A percentile compares a stretch with the other conserved stretches of the same genome.
These are phyloP conservation scores for Pseudogymnoascus verrucosus DNA, from an alignment of 2,329 filamentous ascomycete genomes.

Conservation along the genomic window DNA sequence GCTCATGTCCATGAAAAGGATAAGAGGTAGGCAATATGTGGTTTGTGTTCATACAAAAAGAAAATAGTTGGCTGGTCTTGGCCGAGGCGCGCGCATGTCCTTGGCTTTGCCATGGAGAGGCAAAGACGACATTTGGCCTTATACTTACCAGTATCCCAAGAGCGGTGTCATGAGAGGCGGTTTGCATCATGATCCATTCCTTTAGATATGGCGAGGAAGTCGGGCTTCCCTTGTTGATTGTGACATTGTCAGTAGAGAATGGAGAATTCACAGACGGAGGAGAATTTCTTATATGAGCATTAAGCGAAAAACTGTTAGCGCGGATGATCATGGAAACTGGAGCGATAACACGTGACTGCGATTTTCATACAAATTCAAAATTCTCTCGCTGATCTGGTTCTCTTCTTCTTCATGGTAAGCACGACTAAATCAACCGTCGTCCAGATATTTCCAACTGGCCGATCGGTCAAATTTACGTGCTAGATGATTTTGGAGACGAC, in stretches of 20 bases:
- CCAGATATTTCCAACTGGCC: constrained; percentile 21
- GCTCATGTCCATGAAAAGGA: constrained; percentile 29
- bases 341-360: not conserved
- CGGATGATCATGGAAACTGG: constrained; percentile 9
- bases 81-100: not conserved
- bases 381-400: not conserved
- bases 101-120: not conserved
- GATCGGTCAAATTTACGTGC: constrained; percentile 26
- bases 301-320: constrained; percentile 6
- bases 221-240: not conserved
- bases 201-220: not conserved
- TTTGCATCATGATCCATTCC: not conserved
- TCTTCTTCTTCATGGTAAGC: constrained; percentile 19
- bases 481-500: constrained; percentile 13
- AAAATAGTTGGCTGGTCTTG: not conserved
- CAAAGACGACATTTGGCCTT: not conserved
- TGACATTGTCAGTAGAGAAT: not conserved
- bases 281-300: constrained; percentile 8
- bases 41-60: constrained; percentile 18
- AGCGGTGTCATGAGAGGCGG: not conserved
- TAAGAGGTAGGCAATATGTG: constrained; percentile 33
- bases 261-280: not conserved
- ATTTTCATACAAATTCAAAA: not conserved
- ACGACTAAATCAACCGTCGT: constrained; percentile 26
- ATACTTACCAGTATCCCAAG: not conserved